Evolutionary conservation across 1,139 yeast genomes (phyloP), one percentile per base, ranked within the genome.

Genomic region (Suhomyces yuchorum): DNA sequence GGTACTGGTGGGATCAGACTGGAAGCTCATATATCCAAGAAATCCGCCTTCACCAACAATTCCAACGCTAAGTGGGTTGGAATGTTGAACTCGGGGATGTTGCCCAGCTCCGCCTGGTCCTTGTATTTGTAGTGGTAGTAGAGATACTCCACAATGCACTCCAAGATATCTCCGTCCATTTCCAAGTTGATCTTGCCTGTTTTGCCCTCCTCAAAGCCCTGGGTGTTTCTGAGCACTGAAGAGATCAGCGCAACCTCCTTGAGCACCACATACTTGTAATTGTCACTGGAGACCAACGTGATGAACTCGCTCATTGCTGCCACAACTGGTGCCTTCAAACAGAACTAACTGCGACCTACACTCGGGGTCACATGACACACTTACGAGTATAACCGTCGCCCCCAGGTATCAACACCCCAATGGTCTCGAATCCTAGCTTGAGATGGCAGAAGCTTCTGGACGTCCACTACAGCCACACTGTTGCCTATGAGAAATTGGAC

Each of bases 41-140:
- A 91, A 63, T 92, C 98, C 0, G 98, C 96, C 30, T 96, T 96
- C 35, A 93, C 95, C 42, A 93, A 70, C 56, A 93, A 71, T 61
- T 93, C 98, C 55, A 93, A 73, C 0, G 98, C 97, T 79, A 92
- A 81, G 58, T 90, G 97, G 0, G 98, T 93, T 0, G 98, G 97
- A 1, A 93, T 83, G 41, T 87, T 85, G 65, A 93, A 93, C 51
- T 88, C 95, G 0, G 96, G 96, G 9, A 88, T 82, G 44, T 78
- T 82, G 0, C 77, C 79, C 22, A 73, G 70, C 36, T 75, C 81
- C 2, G 79, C 82, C 37, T 71, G 74, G 49, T 84, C 87, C 54
- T 75, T 80, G 61, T 87, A 88, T 59, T 87, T 85, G 56, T 76
- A 68, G 58, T 88, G 83, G 62, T 89, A 92, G 62, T 88, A 85